Evolutionary conservation across 108 stramenopile genomes (phyloP), one percentile per base, ranked within the genome.

Genomic region (Stephanodiscus triporus): DNA sequence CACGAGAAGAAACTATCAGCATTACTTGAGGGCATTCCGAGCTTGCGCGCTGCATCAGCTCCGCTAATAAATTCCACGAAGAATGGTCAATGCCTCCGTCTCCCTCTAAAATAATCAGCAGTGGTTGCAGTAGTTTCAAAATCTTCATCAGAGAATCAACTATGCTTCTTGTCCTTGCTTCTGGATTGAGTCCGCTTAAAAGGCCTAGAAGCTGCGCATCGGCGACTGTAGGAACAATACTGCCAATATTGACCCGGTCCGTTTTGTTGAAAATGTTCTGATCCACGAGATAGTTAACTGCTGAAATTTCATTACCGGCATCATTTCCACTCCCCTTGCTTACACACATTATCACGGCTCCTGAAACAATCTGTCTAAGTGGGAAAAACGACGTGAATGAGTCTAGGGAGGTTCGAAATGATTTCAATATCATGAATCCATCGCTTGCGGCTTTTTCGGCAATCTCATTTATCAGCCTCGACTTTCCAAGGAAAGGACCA

Each of bases 91-190:
- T 82, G 59, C 77, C 81, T 20, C 81, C 81, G 42, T 82, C 81
- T 20, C 81, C 81, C 42, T 82, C 81, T 24, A 82, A 55, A 9
- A 82, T 66, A 2, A 82, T 73, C 24, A 82, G 49, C 20, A 77
- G 37, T 19, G 81, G 81, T 45, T 72, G 76, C 24, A 82, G 37
- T 32, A 77, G 24, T 67, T 71, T 67, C 19, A 82, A 49, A 63
- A 82, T 66, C 65, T 82, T 82, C 67, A 82, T 82, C 51, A 82
- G 42, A n/a, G 76, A 72, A 53, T 82, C 81, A n/a, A 76, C 81
- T 59, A 82, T 82, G 13, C 66, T 75, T 48, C 60, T 64, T n/a
- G 76, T 82, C 71, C 76, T 65, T 34, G 81, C 73, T 23, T 82
- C 73, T 42, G 81, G 81, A 36, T 82, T 82, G n/a, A 76, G 68